Base-by-base conservation (phyloP, 441 rosid species). In the Aleurites moluccanus region DNA sequence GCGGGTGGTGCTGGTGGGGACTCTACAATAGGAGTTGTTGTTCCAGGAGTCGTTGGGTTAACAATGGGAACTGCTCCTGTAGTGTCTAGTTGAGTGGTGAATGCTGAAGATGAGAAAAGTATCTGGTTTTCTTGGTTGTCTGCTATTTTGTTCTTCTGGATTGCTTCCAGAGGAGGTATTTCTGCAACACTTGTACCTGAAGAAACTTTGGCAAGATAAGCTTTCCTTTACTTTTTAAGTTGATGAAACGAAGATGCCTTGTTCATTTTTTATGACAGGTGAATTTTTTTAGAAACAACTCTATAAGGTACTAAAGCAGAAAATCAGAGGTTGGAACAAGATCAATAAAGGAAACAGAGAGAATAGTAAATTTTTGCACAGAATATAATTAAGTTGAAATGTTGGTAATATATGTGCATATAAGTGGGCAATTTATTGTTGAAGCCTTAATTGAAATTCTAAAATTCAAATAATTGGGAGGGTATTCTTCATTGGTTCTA, bases 21-120 rank as follows among this genome's bases (percentile, higher is more conserved):
- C 25, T 67, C 45, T 70, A 63, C 80, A 2, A 75, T 67, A 9
- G 88, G 87, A 63, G 77, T 75, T 7, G 72, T 64, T 45, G 88
- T 73, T 33, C 90, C 87, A 0, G 94, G 96, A 76, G 83, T 69
- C 69, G 97, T 83, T 18, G 98, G 98, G 77, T 91, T 92, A 68
- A 93, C 87, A 47, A 86, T 78, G 27, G 97, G 99, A 82, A 91
- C 76, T 64, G 79, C 74, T 10, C 47, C 77, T 55, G 65, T 38
- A 52, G 80, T 21, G 67, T 89, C 94, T 72, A 77, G 78, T 52
- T 78, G 85, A 67, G 79, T 63, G 42, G 80, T 63, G 62, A 75
- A 79, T n/a, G 25, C 28, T 33, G 82, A 63, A 64, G 84, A 72
- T 25, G 86, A 74, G 30, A 64, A 40, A 11, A 80, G 80, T 28